Evolutionary conservation across 352 stramenopile species (phyloP).

Genomic region (Globisporangium echinulatum): DNA sequence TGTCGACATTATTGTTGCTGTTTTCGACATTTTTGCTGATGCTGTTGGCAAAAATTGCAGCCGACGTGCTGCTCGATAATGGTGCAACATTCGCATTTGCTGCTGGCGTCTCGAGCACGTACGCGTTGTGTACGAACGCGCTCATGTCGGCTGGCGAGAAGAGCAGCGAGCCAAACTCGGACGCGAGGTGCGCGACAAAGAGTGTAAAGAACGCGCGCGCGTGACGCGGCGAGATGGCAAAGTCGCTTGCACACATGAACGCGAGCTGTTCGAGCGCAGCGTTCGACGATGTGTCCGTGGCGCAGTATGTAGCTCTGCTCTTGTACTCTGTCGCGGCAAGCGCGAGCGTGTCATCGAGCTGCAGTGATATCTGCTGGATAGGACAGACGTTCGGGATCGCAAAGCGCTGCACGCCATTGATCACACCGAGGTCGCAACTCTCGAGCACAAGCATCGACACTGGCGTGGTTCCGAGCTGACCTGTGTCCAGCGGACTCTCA

Average conservation of each 20-base stretch:
- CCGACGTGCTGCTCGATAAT: background rate
- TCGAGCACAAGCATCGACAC: background rate
- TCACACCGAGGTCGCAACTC: conserved; percentile 31
- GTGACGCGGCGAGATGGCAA: conserved; percentile 35
- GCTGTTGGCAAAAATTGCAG: background rate
- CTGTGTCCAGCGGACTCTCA: background rate
- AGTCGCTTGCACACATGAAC: conserved; percentile 28
- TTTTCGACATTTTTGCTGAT: background rate
- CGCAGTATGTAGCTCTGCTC: background rate
- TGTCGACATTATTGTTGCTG: background rate
- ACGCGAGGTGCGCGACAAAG: conserved; percentile 35
- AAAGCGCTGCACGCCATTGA: conserved; percentile 37
- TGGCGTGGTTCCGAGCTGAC: background rate
- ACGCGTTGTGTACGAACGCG: conserved; percentile 42
- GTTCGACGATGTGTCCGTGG: conserved; percentile 1
- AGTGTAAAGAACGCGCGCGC: conserved; percentile 31
- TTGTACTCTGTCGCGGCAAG: background rate
- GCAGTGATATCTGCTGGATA: conserved; percentile 5
- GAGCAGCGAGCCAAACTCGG: conserved; percentile 48
- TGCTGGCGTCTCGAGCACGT: conserved; percentile 13
- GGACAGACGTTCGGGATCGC: conserved; percentile 17
- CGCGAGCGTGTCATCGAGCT: background rate
- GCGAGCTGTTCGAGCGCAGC: conserved; percentile 26
- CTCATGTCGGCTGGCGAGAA: conserved; percentile 61
- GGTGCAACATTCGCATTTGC: no score